Evolutionary conservation across 148 eudicot species (phyloP), one percentile per base, ranked within the genome.

Genomic region (Vaccinium vitisidaea): DNA sequence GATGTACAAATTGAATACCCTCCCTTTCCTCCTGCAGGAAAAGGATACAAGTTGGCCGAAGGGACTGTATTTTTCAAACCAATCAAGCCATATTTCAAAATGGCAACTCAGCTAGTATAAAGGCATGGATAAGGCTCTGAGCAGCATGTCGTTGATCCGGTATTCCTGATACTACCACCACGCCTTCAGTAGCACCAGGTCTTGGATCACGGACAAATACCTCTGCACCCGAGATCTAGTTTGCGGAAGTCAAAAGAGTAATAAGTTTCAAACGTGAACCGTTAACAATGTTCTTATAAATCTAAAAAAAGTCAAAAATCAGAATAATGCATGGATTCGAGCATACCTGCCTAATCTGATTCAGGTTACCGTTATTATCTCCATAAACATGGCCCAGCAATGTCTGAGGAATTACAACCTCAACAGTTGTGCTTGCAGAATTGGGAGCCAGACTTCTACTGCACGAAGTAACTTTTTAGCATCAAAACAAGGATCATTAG

Each of bases 51-150:
- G 36, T 49, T 77, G 2, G 18, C 13, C 14, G 56, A 9, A 50
- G 6, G 36, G 16, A 6, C 8, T 43, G 53, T 75, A 75, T 46
- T 48, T 75, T n/a, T 75, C 6, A 75, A 18, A 48, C 58, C 12
- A 32, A 27, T 54, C 70, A 32, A 81, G 58, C 75, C 83, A 65
- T 49, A 14, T n/a, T 81, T 90, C 85, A 91, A 82, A 85, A 91
- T n/a, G 91, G 71, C 77, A 87, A 89, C 76, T 90, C 89, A 23
- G 86, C 84, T 70, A 90, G 81, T 32, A 92, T 89, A 87, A 91
- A 92, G 82, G 90, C 94, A 12, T 92, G 93, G 63, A 92, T 82
- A 73, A 92, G 93, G 87, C 87, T 86, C 85, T 91, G 94, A 83
- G 92, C 93, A n/a, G 85, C 63, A 25, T 86, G 89, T 75, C 84